Conservation (phyloP, 495 filamentous ascomycete genomes). For the Chaetomium tenue region DNA sequence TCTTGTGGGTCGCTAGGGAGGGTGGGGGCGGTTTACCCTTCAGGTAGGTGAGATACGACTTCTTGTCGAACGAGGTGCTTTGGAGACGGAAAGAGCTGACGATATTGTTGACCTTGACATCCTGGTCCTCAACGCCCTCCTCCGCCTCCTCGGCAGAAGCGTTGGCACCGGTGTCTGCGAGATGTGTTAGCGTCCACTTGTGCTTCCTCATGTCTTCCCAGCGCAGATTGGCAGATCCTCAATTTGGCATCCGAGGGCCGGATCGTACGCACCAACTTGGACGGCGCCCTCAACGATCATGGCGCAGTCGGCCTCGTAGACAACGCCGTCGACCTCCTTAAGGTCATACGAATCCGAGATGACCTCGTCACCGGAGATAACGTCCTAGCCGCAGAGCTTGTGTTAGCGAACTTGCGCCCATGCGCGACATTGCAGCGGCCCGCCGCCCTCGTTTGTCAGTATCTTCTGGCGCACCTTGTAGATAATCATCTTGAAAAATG, state of each 20-base stretch:
- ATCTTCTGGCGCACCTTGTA: conserved; percentile 67
- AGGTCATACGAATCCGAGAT: conserved; percentile 89
- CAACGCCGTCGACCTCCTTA: conserved; percentile 68
- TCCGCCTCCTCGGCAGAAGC: conserved; percentile 88
- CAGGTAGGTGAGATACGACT: conserved; percentile 71
- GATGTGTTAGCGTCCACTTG: conserved; percentile 11
- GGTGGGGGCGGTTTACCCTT: conserved; percentile 60
- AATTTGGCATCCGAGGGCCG: neutral
- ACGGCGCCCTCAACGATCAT: conserved; percentile 77
- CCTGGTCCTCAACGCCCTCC: conserved; percentile 65
- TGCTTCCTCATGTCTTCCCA: neutral
- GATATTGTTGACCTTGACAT: conserved; percentile 86
- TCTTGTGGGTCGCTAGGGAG: neutral
- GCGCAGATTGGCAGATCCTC: no score
- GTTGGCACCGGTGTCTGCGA: conserved; percentile 86
- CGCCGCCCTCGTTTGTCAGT: neutral
- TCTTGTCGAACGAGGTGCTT: conserved; percentile 78
- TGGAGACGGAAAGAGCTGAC: conserved; percentile 87
- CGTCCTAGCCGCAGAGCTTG: conserved; percentile 59
- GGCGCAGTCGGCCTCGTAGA: conserved; percentile 85
- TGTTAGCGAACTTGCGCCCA: conserved; percentile 18
- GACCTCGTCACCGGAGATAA: conserved; percentile 88
- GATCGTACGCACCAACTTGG: conserved; percentile 61
- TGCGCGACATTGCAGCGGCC: conserved; percentile 36
- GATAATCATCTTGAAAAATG: conserved; percentile 75